Percentiles rank a stretch among this genome's conserved stretches.
phyloP scores from a whole-genome alignment of 2,329 filamentous ascomycete species.

The Emmonsia crescens region DNA sequence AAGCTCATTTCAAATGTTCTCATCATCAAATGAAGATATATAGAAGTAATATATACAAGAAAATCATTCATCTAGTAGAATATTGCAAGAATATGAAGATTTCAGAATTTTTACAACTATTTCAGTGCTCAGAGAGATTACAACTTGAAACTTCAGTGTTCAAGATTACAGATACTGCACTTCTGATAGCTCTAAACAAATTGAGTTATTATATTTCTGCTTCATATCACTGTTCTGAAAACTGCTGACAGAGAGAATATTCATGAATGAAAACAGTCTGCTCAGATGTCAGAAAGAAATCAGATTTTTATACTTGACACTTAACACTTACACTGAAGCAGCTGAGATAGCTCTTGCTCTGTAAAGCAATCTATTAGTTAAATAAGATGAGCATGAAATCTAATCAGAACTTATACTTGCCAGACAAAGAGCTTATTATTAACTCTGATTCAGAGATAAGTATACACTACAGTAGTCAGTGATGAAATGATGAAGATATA shows the following conservation, averaged over 20 bases:
- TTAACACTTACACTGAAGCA: background rate
- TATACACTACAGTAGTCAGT: conserved; percentile 4
- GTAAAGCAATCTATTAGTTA: background rate
- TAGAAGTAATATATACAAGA: background rate
- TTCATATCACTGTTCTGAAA: background rate
- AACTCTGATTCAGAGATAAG: background rate
- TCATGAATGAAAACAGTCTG: background rate
- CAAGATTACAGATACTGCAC: background rate
- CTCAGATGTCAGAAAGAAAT: background rate
- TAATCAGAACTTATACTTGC: conserved; percentile 4
- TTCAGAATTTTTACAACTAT: background rate
- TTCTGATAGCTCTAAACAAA: background rate
- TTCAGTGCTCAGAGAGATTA: background rate
- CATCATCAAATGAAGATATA: background rate
- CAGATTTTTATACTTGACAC: background rate
- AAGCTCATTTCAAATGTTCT: background rate
- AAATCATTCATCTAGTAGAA: background rate
- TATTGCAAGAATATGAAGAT: background rate
- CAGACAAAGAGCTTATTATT: conserved; percentile 1
- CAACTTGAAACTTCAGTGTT: background rate
- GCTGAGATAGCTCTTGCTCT: conserved; percentile 3
- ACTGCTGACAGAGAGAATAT: background rate
- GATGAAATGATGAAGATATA: background rate
- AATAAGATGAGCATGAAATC: background rate
- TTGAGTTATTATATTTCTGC: background rate